phyloP scores from a whole-genome alignment of 1,139 yeast species.

The Magnusiomyces fungicola region DNA sequence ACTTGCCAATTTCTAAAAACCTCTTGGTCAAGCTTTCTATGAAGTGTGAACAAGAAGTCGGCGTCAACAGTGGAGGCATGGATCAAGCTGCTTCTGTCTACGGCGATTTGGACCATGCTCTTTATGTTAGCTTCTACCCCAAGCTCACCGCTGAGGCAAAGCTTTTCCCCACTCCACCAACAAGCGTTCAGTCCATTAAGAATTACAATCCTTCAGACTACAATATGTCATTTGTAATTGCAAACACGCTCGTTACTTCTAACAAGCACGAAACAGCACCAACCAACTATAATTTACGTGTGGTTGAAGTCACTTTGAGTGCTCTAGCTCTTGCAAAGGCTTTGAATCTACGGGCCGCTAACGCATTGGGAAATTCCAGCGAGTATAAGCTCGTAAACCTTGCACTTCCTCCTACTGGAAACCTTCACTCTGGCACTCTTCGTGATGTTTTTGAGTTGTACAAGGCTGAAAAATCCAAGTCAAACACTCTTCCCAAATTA shows the following conservation, averaged over 20 bases:
- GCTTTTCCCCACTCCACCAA: conserved; percentile 38
- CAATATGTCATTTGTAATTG: conserved; percentile 48
- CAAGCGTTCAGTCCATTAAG: not conserved
- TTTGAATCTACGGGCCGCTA: conserved; percentile 61
- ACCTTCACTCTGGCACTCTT: conserved; percentile 53
- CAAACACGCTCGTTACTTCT: conserved; percentile 56
- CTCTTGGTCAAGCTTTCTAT: conserved; percentile 57
- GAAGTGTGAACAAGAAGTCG: conserved; percentile 64
- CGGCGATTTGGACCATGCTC: conserved; percentile 55
- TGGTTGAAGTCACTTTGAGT: conserved; percentile 9
- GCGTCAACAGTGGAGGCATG: conserved; percentile 74
- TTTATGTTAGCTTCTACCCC: conserved; percentile 59
- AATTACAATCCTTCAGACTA: conserved; percentile 12
- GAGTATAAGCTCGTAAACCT: conserved; percentile 32
- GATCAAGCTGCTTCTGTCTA: conserved; percentile 69
- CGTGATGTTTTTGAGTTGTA: conserved; percentile 56
- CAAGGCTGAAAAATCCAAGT: not conserved
- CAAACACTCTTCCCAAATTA: not conserved
- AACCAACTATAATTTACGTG: conserved; percentile 54
- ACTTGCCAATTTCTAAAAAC: conserved; percentile 40
- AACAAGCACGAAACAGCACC: conserved; percentile 70
- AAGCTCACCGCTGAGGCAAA: conserved; percentile 50
- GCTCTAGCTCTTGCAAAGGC: conserved; percentile 34
- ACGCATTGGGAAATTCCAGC: conserved; percentile 21
- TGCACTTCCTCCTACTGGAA: conserved; percentile 45